A percentile compares a stretch with the other conserved stretches of the same genome.
Evolutionary conservation across 202 grass and related monocot genomes (phyloP).

Genomic region (Dendrocalamus latiflorus): DNA sequence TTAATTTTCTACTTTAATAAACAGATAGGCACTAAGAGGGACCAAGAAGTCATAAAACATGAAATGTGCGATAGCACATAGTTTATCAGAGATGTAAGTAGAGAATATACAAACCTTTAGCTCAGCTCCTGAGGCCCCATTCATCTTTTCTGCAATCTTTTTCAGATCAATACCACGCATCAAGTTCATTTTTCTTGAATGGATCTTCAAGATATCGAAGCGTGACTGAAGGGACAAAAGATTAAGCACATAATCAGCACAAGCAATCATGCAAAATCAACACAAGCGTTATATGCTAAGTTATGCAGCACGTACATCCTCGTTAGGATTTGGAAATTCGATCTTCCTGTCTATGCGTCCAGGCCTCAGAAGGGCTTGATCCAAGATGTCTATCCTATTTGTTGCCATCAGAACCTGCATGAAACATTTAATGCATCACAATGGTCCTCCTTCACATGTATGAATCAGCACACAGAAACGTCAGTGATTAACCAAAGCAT

Average conservation of each 20-base stretch:
- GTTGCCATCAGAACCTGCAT: conserved; percentile 83
- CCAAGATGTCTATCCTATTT: conserved; percentile 73
- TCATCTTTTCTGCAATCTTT: conserved; percentile 64
- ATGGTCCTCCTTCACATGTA: conserved; percentile 4
- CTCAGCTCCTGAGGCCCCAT: conserved; percentile 72
- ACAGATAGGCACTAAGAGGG: background rate
- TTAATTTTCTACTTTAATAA: background rate
- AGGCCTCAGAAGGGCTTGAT: no score
- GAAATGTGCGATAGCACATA: background rate
- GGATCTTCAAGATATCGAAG: conserved; percentile 71
- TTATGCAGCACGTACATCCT: no score
- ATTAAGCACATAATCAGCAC: no score
- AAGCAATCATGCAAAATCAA: no score
- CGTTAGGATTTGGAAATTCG: conserved; percentile 79
- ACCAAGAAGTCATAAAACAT: background rate
- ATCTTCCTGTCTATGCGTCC: conserved; percentile 87
- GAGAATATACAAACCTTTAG: conserved; percentile 51
- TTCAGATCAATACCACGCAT: conserved; percentile 70
- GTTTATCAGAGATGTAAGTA: background rate
- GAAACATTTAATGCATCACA: conserved; percentile 8
- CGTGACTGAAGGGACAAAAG: conserved; percentile 57
- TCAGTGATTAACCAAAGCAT: background rate
- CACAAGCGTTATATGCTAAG: background rate
- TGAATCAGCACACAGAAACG: background rate
- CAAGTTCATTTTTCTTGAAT: conserved; percentile 88